Percentiles rank a stretch among this genome's conserved stretches.
phyloP scores from a whole-genome alignment of 805 yeast genomes.

The Babjeviella inositovora region DNA sequence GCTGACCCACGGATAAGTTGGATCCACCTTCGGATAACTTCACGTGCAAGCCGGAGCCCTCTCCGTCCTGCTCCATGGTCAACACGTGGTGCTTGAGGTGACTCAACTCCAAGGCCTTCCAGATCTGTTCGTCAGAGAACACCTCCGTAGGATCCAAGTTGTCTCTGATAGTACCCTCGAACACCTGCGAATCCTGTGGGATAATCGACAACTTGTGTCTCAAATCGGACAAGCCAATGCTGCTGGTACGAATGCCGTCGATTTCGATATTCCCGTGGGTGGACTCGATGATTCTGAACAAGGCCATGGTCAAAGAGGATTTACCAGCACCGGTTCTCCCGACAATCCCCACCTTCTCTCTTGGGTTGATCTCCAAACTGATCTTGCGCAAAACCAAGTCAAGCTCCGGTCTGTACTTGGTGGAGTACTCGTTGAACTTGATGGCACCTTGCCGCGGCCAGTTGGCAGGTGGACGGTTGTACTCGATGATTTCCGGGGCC shows the following conservation, averaged over 20 bases:
- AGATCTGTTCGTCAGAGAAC: slow-evolving; percentile 62
- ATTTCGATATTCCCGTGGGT: slow-evolving; percentile 54
- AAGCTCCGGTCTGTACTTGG: slow-evolving; percentile 70
- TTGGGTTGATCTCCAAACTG: slow-evolving; percentile 42
- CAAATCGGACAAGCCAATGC: slow-evolving; percentile 63
- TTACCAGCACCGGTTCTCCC: slow-evolving; percentile 98
- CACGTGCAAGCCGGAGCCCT: slow-evolving; percentile 14
- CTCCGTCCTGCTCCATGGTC: slow-evolving; percentile 28
- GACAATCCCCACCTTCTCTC: slow-evolving; percentile 87
- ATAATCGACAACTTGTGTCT: slow-evolving; percentile 70
- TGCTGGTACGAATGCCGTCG: slow-evolving; percentile 51
- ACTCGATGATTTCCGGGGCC: slow-evolving; percentile 59
- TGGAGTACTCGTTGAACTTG: slow-evolving; percentile 56
- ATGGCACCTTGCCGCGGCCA: slow-evolving; percentile 73
- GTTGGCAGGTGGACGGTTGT: slow-evolving; percentile 42
- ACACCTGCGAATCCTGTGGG: slow-evolving; percentile 89
- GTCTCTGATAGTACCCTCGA: slow-evolving; percentile 74
- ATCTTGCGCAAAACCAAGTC: slow-evolving; percentile 67
- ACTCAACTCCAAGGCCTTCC: slow-evolving; percentile 66
- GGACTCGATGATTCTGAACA: slow-evolving; percentile 75
- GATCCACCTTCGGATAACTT: slow-evolving; percentile 25
- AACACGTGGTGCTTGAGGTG: slow-evolving; percentile 57
- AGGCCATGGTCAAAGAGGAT: slow-evolving; percentile 68
- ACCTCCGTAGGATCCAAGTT: slow-evolving; percentile 71
- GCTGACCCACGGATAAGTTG: slow-evolving; percentile 35